Evolutionary conservation across 2,329 filamentous ascomycete species (phyloP), one percentile per base, ranked within the genome.

Genomic region (Botrytis sinoallii): DNA sequence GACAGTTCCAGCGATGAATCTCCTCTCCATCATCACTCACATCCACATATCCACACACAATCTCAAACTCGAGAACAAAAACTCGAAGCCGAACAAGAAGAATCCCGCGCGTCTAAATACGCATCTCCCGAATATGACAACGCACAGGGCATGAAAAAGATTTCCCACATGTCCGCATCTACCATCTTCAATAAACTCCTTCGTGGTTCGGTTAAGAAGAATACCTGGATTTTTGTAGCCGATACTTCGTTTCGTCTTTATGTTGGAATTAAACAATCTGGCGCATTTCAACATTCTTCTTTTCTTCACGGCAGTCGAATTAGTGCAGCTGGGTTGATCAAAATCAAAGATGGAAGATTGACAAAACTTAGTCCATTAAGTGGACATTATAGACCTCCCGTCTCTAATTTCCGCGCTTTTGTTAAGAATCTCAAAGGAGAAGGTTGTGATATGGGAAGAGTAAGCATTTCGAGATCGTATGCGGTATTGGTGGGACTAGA

Each of bases 211-310:
- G 92, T 94, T 57, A 92, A 91, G 82, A 94, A 94, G 76, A 95
- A 95, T 79, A 96, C 93, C 7, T 97, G 95, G 95, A 97, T 97
- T 76, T 98, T 97, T 79, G 94, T 95, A 12, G 92, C 92, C 38
- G 94, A 97, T 82, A 95, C 93, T 1, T 91, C 89, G 1, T 96
- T 95, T 81, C 89, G 93, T 0, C 85, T 97, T 0, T 97, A 97
- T 81, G 90, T 97, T 48, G 94, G 94, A 66, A 96, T 97, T 84
- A 97, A 98, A 80, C 90, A 93, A 81, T 92, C 90, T 6, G 95
- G 95, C 18, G 90, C 92, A 7, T 98, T 98, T 79, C 95, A 97
- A 79, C 95, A 97, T 82, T 95, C 92, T 20, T 96, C 93, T 0
- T 97, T 98, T 79, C 86, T 97, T 1, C 92, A 95, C 75, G 95